phyloP scores from a whole-genome alignment of 106 monocot genomes.

The Posidonia australis region DNA sequence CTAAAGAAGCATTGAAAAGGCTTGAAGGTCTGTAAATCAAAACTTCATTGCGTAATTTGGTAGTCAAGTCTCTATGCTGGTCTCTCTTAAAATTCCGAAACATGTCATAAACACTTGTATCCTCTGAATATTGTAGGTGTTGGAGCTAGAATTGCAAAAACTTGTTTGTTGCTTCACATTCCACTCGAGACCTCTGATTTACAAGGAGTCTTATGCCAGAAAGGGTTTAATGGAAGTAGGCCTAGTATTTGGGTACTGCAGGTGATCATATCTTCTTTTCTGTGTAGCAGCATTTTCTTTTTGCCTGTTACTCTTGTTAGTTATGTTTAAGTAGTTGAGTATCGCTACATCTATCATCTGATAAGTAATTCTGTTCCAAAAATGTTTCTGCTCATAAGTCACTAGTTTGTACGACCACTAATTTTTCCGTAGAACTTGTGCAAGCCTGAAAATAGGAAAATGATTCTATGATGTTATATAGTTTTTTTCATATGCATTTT shows the following conservation, averaged over 20 bases:
- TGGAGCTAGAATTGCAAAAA: constrained; percentile 69
- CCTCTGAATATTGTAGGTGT: neutral
- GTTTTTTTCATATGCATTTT: too few species aligned
- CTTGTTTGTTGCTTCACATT: constrained; percentile 45
- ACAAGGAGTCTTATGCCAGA: constrained; percentile 24
- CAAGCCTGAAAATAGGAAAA: too few species aligned
- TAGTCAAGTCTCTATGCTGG: neutral
- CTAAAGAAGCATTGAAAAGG: constrained; percentile 31
- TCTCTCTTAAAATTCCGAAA: neutral
- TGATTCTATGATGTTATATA: too few species aligned
- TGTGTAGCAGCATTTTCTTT: neutral
- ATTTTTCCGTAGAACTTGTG: too few species aligned
- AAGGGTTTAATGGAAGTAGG: constrained; percentile 61
- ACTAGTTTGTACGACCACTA: too few species aligned
- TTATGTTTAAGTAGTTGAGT: too few species aligned
- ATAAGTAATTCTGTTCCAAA: too few species aligned
- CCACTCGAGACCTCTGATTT: constrained; percentile 44
- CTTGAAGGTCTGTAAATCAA: constrained; percentile 40
- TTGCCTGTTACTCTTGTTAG: neutral
- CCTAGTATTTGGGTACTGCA: constrained; percentile 85
- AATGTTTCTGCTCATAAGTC: too few species aligned
- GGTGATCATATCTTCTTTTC: constrained; percentile 26
- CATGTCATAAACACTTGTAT: neutral
- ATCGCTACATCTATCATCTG: too few species aligned
- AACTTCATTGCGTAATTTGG: neutral